Evolutionary conservation across 768 basidiomycete species (phyloP), one percentile per base, ranked within the genome.

Genomic region (Rhodosporidiobolus sp.): DNA sequence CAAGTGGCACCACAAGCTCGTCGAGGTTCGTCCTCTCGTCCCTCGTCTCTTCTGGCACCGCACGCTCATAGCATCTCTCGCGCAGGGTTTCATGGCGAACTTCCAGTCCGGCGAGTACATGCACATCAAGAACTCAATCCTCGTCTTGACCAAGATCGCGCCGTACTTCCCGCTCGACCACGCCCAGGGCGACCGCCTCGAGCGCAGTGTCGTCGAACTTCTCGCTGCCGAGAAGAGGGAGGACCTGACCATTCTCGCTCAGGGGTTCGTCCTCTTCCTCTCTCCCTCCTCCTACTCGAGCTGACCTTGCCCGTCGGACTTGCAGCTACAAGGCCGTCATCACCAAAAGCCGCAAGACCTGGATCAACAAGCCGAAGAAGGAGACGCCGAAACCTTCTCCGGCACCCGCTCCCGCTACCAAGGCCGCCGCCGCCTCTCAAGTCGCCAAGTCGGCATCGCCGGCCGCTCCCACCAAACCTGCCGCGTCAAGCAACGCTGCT

Each of bases 81-180:
- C 38, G 20, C 63, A 94, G 94, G 87, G 87, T 67, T 87, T 97
- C 75, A 83, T 85, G 28, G 89, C 87, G 45, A 93, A 90, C 79
- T 89, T 97, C 72, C 86, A 88, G 77, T 89, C 93, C 4, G 87
- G 86, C 61, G 94, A 94, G 78, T 98, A 94, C 80, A 95, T 97
- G 90, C 93, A 93, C 77, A 91, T 97, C 65, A 94, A 95, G 81
- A 99, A 99, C 79, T 86, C 92, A n/a, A 90, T 98, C 81, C 87
- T 94, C 50, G 88, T 99, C 38, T 84, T 96, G 74, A 92, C 94
- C 78, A 92, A 96, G 80, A 87, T 97, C 30, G 85, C 94, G 43
- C 89, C 91, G 1, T 89, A 91, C 61, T 96, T 96, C 82, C 95
- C 95, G 35, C 79, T 90, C 52, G 84, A 92, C 55, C 85, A 88